Conservation (phyloP, 495 filamentous ascomycete genomes). For the Astrothelium subdiscretum region DNA sequence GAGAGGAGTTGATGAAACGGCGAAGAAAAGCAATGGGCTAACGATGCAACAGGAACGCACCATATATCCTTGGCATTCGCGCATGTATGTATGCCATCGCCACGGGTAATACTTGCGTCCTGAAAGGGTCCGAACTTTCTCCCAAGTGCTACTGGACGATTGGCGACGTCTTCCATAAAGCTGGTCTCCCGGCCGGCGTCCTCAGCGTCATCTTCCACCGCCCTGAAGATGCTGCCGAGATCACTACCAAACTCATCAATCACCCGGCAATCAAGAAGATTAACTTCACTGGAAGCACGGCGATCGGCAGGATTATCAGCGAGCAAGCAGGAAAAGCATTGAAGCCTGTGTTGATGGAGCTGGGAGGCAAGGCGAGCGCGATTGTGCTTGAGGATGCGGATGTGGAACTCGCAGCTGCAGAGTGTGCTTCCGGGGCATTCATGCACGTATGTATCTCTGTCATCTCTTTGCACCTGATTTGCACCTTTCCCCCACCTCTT, state of each 20-base stretch:
- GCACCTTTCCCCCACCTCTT: background rate
- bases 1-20: background rate
- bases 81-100: conserved; percentile 66
- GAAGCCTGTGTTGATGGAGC: conserved; percentile 58
- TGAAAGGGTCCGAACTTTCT: conserved; percentile 68
- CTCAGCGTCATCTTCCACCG: conserved; percentile 46
- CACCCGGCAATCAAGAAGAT: conserved; percentile 48
- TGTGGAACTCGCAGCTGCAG: conserved; percentile 41
- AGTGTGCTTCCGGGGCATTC: conserved; percentile 41
- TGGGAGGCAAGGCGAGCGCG: conserved; percentile 50
- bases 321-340: conserved; percentile 47
- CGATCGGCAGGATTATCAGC: conserved; percentile 44
- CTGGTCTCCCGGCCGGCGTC: conserved; percentile 53
- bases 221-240: conserved; percentile 38
- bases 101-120: conserved; percentile 63
- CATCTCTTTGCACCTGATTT: background rate
- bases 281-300: conserved; percentile 51
- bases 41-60: conserved; percentile 21
- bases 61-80: conserved; percentile 26
- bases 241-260: conserved; percentile 47
- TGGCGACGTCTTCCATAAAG: conserved; percentile 56
- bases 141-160: conserved; percentile 67
- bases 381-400: conserved; percentile 50
- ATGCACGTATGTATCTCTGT: conserved; percentile 33
- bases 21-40: background rate